Evolutionary conservation across 768 basidiomycete species (phyloP), one percentile per base, ranked within the genome.

Genomic region (Phylloporus scabripes): DNA sequence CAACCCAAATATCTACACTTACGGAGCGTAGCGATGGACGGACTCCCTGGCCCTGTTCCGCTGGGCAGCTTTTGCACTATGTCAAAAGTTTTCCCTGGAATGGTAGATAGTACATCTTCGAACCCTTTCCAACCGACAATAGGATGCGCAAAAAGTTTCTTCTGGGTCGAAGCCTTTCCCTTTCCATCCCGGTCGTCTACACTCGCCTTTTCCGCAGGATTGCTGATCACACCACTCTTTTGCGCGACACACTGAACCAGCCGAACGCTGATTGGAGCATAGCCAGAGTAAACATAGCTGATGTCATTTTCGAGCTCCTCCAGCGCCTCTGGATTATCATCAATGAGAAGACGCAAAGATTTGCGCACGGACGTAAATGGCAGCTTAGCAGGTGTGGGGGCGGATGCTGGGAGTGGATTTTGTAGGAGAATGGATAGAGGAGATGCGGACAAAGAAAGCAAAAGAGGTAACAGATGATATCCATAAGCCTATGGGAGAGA

Each of bases 91-190:
- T 82, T 81, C 2, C 96, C 96, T 0, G 92, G 89, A 47, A 98
- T 83, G 46, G 76, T 74, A 31, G 78, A 78, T 18, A 96, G 64
- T 12, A 90, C 79, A 60, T 98, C 95, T 67, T 98, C 96, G 61
- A 99, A 92, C 20, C 93, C 95, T 66, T 89, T 95, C 94, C 95
- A 99, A 2, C 95, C 95, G 8, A 87, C 80, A 50, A 99, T 87
- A 2, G 92, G 87, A 66, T 96, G 93, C 1, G 93, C 92, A 62
- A 83, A 85, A 34, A 87, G 74, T 63, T 82, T 83, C 45, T 71
- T 73, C 21, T 65, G 56, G n/a, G 65, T 49, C 12, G 60, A 48
- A 39, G 67, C 71, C 46, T 70, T 73, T 39, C 69, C 70, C 50
- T 65, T 71, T 18, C 64, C 71, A n/a, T 63, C 70, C 23, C 62